Evolutionary conservation across 257 asterid genomes (phyloP), one percentile per base, ranked within the genome.

Genomic region (Salvia miltiorrhiza): DNA sequence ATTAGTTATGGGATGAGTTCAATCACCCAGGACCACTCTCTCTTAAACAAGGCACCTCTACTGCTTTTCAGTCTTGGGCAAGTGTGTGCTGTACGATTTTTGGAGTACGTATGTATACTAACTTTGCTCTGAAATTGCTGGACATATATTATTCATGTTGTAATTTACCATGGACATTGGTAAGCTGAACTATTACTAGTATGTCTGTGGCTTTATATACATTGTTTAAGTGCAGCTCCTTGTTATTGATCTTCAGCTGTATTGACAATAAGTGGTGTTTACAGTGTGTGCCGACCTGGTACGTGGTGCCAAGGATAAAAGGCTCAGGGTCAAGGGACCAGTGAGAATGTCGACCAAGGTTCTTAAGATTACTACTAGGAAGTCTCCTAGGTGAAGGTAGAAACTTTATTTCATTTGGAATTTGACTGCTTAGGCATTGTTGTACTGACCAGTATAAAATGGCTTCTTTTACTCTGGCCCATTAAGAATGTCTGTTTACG

Each of bases 271-370:
- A 35, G 26, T 70, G 30, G n/a, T 60, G 28, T 65, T 30, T 23
- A 4, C 79, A 84, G 88, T 84, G 11, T 85, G 87, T 67, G 74
- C 80, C 13, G 92, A 87, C 55, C 80, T 87, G 67, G 88, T 87
- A 10, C 88, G n/a, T n/a, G n/a, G n/a, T n/a, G n/a, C n/a, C n/a
- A n/a, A n/a, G n/a, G n/a, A n/a, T n/a, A n/a, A n/a, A n/a, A n/a
- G n/a, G n/a, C n/a, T n/a, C n/a, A n/a, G n/a, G n/a, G n/a, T n/a
- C n/a, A n/a, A n/a, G n/a, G 95, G 95, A 73, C 88, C 90, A 0
- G 90, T 85, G 71, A 80, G 95, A 53, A 85, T 85, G 78, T 91
- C 95, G 5, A 87, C 89, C 2, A 87, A 85, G 85, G 88, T 84
- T 77, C 92, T 87, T 13, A 44, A 63, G 63, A 87, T 87, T 63